Percentiles rank a stretch among this genome's conserved stretches.
Conservation (phyloP, 495 filamentous ascomycete genomes). For the Zalerion maritima region DNA sequence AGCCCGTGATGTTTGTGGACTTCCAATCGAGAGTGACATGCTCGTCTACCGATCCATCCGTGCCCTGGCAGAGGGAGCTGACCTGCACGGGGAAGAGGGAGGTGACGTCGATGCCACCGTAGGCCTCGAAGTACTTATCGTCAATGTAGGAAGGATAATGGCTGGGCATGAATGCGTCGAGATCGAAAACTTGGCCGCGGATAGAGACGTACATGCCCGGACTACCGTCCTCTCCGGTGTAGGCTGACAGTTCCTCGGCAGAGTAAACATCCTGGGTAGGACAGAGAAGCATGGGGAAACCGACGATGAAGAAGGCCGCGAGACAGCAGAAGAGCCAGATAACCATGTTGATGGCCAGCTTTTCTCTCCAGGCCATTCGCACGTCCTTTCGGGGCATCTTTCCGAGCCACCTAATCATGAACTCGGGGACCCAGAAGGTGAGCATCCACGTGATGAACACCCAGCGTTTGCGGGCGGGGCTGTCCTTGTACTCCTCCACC, state of each 20-base stretch:
- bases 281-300: constrained; percentile 79
- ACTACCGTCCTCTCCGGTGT: constrained; percentile 55
- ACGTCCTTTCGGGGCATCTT: constrained; percentile 88
- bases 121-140: constrained; percentile 50
- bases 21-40: constrained; percentile 71
- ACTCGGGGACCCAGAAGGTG: constrained; percentile 79
- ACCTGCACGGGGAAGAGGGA: constrained; percentile 89
- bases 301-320: constrained; percentile 76
- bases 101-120: constrained; percentile 76
- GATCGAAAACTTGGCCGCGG: constrained; percentile 78
- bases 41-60: constrained; percentile 41
- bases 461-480: constrained; percentile 81
- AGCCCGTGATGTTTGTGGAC: constrained; percentile 56
- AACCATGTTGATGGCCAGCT: constrained; percentile 93
- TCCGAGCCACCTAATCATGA: constrained; percentile 61
- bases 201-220: constrained; percentile 56
- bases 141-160: constrained; percentile 68
- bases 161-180: constrained; percentile 53
- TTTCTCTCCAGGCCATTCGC: constrained; percentile 90
- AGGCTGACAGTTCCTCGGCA: constrained; percentile 53
- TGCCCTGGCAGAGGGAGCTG: constrained; percentile 75
- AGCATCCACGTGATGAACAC: constrained; percentile 72
- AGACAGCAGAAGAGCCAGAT: constrained; percentile 81
- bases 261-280: constrained; percentile 83
- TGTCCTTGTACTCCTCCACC: constrained; percentile 68